phyloP scores from a whole-genome alignment of 2,329 filamentous ascomycete species.

The Trichoderma endophyticum region DNA sequence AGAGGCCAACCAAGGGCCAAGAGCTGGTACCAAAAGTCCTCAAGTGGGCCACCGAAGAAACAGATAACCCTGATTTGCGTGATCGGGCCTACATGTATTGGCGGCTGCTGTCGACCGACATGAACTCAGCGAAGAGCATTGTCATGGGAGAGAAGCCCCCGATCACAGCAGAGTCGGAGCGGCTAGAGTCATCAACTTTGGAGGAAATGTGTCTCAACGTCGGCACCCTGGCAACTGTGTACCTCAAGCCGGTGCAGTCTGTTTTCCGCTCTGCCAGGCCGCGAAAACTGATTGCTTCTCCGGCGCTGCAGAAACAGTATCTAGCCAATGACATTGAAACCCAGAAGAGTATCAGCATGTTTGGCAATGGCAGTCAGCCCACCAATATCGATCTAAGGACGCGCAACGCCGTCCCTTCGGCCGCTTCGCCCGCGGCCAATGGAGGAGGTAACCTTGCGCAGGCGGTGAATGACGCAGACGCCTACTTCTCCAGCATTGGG shows the following conservation, averaged over 20 bases:
- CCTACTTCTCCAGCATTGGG: slow-evolving; percentile 81
- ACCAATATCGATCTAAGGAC: slow-evolving; percentile 48
- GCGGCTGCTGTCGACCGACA: slow-evolving; percentile 90
- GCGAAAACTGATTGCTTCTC: slow-evolving; percentile 74
- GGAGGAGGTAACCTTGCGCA: slow-evolving; percentile 54
- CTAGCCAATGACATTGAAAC: slow-evolving; percentile 52
- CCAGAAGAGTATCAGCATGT: slow-evolving; percentile 59
- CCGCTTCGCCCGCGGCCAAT: slow-evolving; percentile 23
- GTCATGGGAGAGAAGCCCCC: slow-evolving; percentile 98
- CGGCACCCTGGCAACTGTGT: slow-evolving; percentile 92
- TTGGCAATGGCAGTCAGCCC: slow-evolving; percentile 52
- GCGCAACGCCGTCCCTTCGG: slow-evolving; percentile 22
- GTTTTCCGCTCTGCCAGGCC: slow-evolving; percentile 89
- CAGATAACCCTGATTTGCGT: slow-evolving; percentile 95
- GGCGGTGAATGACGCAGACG: slow-evolving; percentile 80
- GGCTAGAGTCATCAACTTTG: slow-evolving; percentile 82
- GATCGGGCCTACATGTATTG: slow-evolving; percentile 99
- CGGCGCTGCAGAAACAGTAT: slow-evolving; percentile 74
- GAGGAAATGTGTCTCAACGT: slow-evolving; percentile 98
- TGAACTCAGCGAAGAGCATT: slow-evolving; percentile 77
- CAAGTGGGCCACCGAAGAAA: slow-evolving; percentile 98
- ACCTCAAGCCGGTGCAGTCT: slow-evolving; percentile 94
- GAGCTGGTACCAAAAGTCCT: slow-evolving; percentile 90
- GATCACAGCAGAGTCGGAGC: slow-evolving; percentile 94
- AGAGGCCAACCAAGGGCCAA: slow-evolving; percentile 90